phyloP scores from a whole-genome alignment of 441 rosid genomes.

The Theobroma grandiflorum region DNA sequence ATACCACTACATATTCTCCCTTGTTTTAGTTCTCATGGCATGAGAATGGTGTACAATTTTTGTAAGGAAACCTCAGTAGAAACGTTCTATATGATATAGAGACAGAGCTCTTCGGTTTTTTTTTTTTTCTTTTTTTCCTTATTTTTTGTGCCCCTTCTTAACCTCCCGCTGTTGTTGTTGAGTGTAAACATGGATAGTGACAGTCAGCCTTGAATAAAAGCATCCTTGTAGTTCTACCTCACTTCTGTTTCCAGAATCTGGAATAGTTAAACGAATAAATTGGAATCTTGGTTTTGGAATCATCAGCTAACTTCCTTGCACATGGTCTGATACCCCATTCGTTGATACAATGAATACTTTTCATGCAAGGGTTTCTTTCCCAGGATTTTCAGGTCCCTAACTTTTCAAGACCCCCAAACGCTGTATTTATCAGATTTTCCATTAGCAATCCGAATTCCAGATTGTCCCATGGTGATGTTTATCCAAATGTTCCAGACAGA shows the following conservation, averaged over 20 bases:
- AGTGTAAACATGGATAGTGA: constrained; percentile 23
- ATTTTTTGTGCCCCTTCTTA: neutral
- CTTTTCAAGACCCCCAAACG: neutral
- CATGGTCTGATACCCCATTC: neutral
- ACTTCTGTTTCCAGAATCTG: constrained; percentile 15
- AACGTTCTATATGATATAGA: neutral
- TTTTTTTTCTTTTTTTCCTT: neutral
- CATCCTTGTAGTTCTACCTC: constrained; percentile 5
- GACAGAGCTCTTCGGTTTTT: constrained; percentile 1
- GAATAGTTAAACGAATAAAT: constrained; percentile 7
- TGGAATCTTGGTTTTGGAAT: neutral
- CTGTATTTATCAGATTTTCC: neutral
- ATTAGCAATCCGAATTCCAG: neutral
- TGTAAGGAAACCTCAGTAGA: constrained; percentile 37
- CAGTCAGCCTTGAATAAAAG: constrained; percentile 22
- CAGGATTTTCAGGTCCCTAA: neutral
- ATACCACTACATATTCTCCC: constrained; percentile 66
- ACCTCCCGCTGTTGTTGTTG: constrained; percentile 4
- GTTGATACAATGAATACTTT: neutral
- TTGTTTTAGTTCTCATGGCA: constrained; percentile 28
- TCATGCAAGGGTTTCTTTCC: neutral
- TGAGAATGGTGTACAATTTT: constrained; percentile 38
- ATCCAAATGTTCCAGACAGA: neutral
- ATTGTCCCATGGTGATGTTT: neutral
- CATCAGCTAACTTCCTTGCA: neutral